Percentiles rank a stretch among this genome's conserved stretches.
Conservation (phyloP, 257 asterid species). For the Fraxinus quadrangulata region DNA sequence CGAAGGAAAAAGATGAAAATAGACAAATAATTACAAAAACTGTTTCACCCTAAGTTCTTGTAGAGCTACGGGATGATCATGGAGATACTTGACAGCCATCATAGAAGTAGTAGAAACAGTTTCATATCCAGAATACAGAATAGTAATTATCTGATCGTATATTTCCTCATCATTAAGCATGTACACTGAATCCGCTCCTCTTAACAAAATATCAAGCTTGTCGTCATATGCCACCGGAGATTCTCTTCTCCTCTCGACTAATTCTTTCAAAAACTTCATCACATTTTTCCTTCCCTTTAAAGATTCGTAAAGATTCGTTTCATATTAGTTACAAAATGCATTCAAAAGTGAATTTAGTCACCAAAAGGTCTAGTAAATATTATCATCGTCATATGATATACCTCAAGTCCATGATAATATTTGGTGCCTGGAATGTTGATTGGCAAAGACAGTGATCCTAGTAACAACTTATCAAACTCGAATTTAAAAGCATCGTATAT, state of each 20-base stretch:
- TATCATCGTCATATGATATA: conserved; percentile 1
- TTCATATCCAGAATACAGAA: conserved; percentile 84
- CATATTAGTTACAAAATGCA: neutral
- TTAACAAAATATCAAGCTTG: conserved; percentile 55
- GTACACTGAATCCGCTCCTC: conserved; percentile 34
- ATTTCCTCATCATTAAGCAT: conserved; percentile 64
- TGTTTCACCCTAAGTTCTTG: conserved; percentile 64
- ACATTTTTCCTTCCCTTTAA: conserved; percentile 73
- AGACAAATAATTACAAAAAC: neutral
- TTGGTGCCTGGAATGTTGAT: conserved; percentile 63
- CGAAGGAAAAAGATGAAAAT: neutral
- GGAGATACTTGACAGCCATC: conserved; percentile 92
- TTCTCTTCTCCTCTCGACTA: conserved; percentile 61
- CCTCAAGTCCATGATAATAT: conserved; percentile 56
- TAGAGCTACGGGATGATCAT: conserved; percentile 70
- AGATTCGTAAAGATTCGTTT: neutral
- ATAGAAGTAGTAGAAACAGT: conserved; percentile 80
- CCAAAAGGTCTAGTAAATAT: neutral
- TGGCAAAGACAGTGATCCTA: conserved; percentile 71
- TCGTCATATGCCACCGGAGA: conserved; percentile 42
- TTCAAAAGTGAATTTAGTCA: neutral
- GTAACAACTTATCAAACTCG: conserved; percentile 52
- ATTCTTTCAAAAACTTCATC: conserved; percentile 41
- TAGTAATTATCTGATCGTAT: conserved; percentile 73
- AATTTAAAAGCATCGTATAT: conserved; percentile 36